Conservation (phyloP, 2,329 filamentous ascomycete genomes). For the Microcera coccophila region DNA sequence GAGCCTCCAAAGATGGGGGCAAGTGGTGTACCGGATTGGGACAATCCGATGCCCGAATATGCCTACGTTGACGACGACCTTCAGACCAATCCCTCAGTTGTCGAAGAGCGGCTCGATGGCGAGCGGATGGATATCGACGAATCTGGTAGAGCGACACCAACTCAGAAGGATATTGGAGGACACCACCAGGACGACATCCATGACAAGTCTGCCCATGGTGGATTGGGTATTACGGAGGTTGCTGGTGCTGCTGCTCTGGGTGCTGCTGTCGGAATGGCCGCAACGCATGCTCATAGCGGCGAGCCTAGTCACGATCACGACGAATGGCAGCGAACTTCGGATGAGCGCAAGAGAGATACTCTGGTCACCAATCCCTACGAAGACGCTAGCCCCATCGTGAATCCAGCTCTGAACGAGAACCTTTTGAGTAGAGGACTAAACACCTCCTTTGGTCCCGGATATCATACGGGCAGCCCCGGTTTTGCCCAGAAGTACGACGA, state of each 20-base stretch:
- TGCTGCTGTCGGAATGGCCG: slow-evolving; percentile 45
- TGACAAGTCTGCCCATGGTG: slow-evolving; percentile 37
- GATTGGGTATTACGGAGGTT: slow-evolving; percentile 48
- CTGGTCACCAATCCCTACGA: slow-evolving; percentile 66
- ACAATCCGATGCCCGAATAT: slow-evolving; percentile 73
- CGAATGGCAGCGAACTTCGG: slow-evolving; percentile 60
- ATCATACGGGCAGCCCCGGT: slow-evolving; percentile 54
- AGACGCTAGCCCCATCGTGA: slow-evolving; percentile 58
- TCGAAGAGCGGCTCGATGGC: slow-evolving; percentile 68
- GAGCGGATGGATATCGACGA: slow-evolving; percentile 43
- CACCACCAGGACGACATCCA: slow-evolving; percentile 27
- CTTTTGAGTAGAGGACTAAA: slow-evolving; percentile 43
- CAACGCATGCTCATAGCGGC: slow-evolving; percentile 43
- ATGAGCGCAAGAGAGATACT: slow-evolving; percentile 62
- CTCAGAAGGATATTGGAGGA: slow-evolving; percentile 27
- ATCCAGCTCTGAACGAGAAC: slow-evolving; percentile 49
- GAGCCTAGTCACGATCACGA: slow-evolving; percentile 56
- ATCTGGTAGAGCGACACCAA: slow-evolving; percentile 54
- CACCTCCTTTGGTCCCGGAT: slow-evolving; percentile 40
- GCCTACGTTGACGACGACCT: slow-evolving; percentile 66
- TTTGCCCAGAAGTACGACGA: slow-evolving; percentile 68
- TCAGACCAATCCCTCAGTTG: slow-evolving; percentile 79
- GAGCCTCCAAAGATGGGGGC: slow-evolving; percentile 58
- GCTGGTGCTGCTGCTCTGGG: slow-evolving; percentile 52
- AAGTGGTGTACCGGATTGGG: slow-evolving; percentile 64